These are phyloP conservation scores for Pyrus pyrifolia DNA, from an alignment of 306 rosid genomes.

Conservation along the genomic window DNA sequence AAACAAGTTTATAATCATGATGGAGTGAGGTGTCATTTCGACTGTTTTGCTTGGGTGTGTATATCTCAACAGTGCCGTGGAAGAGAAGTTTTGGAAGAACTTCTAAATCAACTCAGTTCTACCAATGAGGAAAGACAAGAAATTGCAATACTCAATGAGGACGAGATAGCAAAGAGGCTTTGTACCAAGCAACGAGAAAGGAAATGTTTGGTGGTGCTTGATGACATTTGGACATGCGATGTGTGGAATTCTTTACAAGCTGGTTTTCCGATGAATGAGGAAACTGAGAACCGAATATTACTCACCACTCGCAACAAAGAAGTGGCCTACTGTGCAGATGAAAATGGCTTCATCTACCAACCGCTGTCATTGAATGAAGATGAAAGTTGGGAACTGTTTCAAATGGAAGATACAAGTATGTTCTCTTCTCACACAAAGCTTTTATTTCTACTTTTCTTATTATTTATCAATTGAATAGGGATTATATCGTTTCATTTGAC, in stretches of 20 bases:
- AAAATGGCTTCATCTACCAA: neutral
- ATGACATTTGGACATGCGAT: constrained; percentile 6
- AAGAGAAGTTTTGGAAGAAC: neutral
- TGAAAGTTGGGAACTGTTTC: constrained; percentile 13
- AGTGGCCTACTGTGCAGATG: neutral
- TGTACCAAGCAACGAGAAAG: neutral
- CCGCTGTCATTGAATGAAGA: neutral
- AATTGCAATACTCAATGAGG: neutral
- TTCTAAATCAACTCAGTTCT: neutral
- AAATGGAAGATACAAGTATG: neutral
- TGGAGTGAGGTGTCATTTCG: neutral
- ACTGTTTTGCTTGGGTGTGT: constrained; percentile 7
- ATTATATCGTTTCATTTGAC: no score
- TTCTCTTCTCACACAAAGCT: neutral
- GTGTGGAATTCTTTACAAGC: neutral
- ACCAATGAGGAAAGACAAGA: constrained; percentile 7
- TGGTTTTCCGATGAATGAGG: neutral
- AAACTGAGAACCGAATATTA: neutral
- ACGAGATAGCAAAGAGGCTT: neutral
- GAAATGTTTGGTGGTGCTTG: constrained; percentile 9
- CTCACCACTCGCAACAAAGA: constrained; percentile 21
- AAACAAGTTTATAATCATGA: neutral
- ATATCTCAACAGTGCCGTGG: neutral
- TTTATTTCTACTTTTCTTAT: neutral
- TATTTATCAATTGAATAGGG: no score